Evolutionary conservation across 805 yeast genomes (phyloP).

Genomic region (Myxozyma geophila): DNA sequence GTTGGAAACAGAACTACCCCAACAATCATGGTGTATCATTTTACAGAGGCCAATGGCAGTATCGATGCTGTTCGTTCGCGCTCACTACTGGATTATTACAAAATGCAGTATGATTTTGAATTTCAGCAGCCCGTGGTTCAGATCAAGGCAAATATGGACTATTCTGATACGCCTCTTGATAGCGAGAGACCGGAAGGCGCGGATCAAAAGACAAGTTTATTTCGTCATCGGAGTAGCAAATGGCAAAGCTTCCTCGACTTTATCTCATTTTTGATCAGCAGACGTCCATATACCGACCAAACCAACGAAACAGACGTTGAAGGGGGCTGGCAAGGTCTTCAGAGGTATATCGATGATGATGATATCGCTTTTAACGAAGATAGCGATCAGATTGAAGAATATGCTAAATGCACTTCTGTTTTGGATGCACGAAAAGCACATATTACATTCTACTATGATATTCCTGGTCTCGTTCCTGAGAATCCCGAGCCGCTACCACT

Average conservation of each 20-base stretch:
- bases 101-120: conserved; percentile 52
- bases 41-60: conserved; percentile 56
- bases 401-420: conserved; percentile 77
- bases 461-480: conserved; percentile 65
- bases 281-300: conserved; percentile 1
- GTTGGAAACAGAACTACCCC: conserved; percentile 82
- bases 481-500: conserved; percentile 41
- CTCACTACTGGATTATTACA: conserved; percentile 58
- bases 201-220: conserved; percentile 1
- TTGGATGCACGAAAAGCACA: conserved; percentile 62
- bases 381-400: conserved; percentile 58
- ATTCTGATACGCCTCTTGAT: conserved; percentile 34
- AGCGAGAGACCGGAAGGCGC: neutral
- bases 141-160: conserved; percentile 73
- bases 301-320: neutral
- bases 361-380: conserved; percentile 44
- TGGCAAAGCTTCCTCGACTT: conserved; percentile 29
- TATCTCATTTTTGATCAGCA: conserved; percentile 15
- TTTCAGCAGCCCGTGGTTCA: conserved; percentile 61
- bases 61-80: conserved; percentile 58
- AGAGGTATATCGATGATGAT: conserved; percentile 61
- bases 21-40: conserved; percentile 67
- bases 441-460: conserved; percentile 69
- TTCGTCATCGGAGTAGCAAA: conserved; percentile 9
- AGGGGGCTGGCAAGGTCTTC: conserved; percentile 75